Evolutionary conservation across 2,329 filamentous ascomycete genomes (phyloP), one percentile per base, ranked within the genome.

Genomic region (Lizonia empirigonia): DNA sequence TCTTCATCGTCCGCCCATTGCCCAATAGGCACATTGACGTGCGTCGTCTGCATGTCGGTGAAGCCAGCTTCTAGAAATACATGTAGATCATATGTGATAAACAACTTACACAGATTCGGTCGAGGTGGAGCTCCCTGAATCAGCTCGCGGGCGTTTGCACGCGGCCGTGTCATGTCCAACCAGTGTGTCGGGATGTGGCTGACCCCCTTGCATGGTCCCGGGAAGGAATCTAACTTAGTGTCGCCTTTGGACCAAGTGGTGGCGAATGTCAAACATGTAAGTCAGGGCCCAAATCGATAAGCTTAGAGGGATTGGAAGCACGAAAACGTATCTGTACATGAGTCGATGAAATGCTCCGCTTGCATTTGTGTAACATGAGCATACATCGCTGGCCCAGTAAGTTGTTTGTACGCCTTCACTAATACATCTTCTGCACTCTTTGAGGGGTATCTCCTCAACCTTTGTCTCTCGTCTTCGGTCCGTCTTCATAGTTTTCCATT

Each of bases 51-150:
- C 5, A 78, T 67, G 27, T 79, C 72, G 13, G 68, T 72, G 53
- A 81, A 78, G 1, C 78, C 78, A 0, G 74, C 76, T 22, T 71
- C 70, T 32, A 56, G 4, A 69, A 68, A 9, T 70, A 65, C 53
- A 81, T 70, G 63, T 80, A 79, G 46, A 66, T 70, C 2, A 75
- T 16, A 27, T 15, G 29, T 19, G 16, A 16, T 37, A 23, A 41
- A n/a, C 18, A 22, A 55, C 70, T 62, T 71, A 72, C 70, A 64
- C 64, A 34, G 70, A 71, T 42, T 68, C 67, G 23, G 59, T 38
- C 4, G 70, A 71, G 32, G 64, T 62, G 42, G 69, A 71, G 44
- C 60, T 68, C 37, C 62, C 63, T 53, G 70, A 71, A 56, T 65
- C 58, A 56, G 65, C 54, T 57, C 68, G 63, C 32, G 53, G 51